Conservation (phyloP, 352 stramenopile species). For the Globisporangium paddicum region DNA sequence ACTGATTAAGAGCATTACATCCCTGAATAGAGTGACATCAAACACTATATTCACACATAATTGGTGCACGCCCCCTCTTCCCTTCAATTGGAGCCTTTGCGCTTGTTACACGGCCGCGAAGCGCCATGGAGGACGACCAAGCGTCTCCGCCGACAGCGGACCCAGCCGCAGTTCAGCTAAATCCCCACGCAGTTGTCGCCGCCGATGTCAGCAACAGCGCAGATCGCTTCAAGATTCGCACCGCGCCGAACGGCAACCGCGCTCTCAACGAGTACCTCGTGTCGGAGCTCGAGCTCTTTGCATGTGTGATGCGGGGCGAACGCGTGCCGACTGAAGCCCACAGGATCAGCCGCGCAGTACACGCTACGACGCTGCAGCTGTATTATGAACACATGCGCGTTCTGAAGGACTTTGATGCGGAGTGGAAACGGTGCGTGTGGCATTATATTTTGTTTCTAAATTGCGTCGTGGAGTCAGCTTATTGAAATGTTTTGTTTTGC, state of each 20-base stretch:
- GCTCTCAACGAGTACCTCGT: slow-evolving; percentile 50
- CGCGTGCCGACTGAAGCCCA: not conserved
- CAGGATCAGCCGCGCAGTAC: slow-evolving; percentile 19
- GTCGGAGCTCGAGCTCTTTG: slow-evolving; percentile 43
- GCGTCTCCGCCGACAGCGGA: no score
- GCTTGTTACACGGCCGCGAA: not conserved
- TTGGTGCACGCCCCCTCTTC: not conserved
- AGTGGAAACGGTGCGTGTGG: slow-evolving; percentile 35
- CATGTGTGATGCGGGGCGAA: slow-evolving; percentile 21
- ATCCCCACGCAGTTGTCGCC: not conserved
- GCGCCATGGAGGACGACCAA: not conserved
- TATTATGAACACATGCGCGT: slow-evolving; percentile 41
- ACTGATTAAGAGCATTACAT: no score
- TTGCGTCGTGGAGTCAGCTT: slow-evolving; percentile 6
- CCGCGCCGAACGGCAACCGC: slow-evolving; percentile 26
- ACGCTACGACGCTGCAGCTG: slow-evolving; percentile 38
- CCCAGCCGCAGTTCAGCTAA: not conserved
- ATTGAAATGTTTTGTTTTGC: not conserved
- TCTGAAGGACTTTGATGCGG: slow-evolving; percentile 50
- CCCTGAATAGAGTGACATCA: no score
- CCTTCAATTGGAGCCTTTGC: slow-evolving; percentile 12
- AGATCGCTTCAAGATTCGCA: slow-evolving; percentile 1
- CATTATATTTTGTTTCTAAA: not conserved
- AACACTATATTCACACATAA: no score
- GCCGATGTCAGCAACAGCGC: not conserved